Evolutionary conservation across 148 eudicot species (phyloP), one percentile per base, ranked within the genome.

Genomic region (Beta vulgaris): DNA sequence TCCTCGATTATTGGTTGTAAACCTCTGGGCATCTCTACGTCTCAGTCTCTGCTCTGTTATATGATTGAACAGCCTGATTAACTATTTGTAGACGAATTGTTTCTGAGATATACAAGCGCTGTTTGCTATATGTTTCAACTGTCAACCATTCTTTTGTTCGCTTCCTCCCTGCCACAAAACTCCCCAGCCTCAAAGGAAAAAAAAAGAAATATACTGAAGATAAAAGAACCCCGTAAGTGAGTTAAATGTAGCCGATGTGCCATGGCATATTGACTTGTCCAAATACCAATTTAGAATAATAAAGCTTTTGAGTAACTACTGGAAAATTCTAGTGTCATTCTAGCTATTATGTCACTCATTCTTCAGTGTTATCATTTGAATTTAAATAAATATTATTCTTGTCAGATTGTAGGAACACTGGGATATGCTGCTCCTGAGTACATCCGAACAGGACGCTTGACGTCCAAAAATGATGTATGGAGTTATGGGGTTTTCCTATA

Each of bases 401-500:
- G 25, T 44, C 86, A 94, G 98, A 91, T 91, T 77, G 98, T 91
- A 19, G 98, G 98, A 73, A 94, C 98, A 3, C 67, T 88, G 86
- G 98, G 97, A 71, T 94, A 94, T 68, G 98, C 98, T 66, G 96
- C 98, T 66, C 98, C 98, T 7, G 98, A 94, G 74, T 94, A 94
- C 82, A 72, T 94, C 63, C 86, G 84, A 81, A 91, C 96, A n/a
- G 95, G 97, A 28, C 97, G 87, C 73, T 91, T 94, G 64, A 94
- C 97, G 48, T 79, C 81, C 85, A 94, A 90, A 82, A 94, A 84
- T 60, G 98, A 94, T 70, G 92, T 91, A 9, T 94, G 96, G 96
- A 85, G 98, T 83, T 94, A 88, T 11, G 98, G 98, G 14, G 90
- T 94, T 64, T 94, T 94, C 86, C 88, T 94, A 9, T 94, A 88